Evolutionary conservation across 2,329 filamentous ascomycete genomes (phyloP).

Genomic region (Balansia obtecta): DNA sequence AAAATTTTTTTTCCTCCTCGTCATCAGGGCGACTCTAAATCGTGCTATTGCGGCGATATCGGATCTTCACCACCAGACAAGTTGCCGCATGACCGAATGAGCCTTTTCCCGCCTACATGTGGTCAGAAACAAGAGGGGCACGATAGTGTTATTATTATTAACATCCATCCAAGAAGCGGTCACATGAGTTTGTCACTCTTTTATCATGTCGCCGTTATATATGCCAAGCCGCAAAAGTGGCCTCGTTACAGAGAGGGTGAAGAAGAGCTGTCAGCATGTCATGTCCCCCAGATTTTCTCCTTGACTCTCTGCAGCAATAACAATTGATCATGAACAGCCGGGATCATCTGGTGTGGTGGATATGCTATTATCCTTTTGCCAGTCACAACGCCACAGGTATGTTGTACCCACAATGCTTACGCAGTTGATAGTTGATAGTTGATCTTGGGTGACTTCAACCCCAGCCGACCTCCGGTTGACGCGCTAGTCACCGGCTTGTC

Average conservation of each 20-base stretch:
- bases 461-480: too few species aligned
- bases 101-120: not conserved
- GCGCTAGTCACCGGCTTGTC: too few species aligned
- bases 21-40: not conserved
- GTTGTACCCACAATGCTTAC: too few species aligned
- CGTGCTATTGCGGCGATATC: not conserved
- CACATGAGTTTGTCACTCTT: too few species aligned
- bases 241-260: too few species aligned
- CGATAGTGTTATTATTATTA: too few species aligned
- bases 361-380: not conserved
- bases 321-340: not conserved
- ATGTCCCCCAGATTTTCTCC: not conserved
- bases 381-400: too few species aligned
- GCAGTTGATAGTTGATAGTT: not conserved
- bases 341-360: not conserved
- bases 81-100: not conserved
- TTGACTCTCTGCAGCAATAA: slow-evolving; percentile 1
- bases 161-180: not conserved
- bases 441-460: too few species aligned
- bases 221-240: too few species aligned
- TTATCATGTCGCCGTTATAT: too few species aligned
- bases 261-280: too few species aligned
- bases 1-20: not conserved
- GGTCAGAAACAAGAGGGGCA: not conserved
- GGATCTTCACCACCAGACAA: not conserved